These are phyloP conservation scores for Yarrowia sp. DNA, from an alignment of 805 yeast genomes.

Conservation along the genomic window DNA sequence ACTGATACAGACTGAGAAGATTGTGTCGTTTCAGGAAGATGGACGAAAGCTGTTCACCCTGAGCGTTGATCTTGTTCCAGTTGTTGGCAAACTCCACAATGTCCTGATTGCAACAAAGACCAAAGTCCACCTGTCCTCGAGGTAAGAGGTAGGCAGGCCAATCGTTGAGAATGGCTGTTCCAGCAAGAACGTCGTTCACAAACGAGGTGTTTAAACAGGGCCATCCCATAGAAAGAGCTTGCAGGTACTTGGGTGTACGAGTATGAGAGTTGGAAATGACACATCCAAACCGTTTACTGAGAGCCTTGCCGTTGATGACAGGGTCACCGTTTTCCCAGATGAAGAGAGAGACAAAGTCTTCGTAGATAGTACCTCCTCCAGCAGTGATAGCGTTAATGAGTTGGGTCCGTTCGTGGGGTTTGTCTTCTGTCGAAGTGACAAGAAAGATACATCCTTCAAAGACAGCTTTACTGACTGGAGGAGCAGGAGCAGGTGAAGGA, in stretches of 20 bases:
- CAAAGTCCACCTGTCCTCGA: constrained; percentile 18
- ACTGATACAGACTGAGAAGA: constrained; percentile 11
- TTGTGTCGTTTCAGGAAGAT: constrained; percentile 16
- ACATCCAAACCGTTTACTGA: constrained; percentile 15
- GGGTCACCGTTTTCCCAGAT: constrained; percentile 21
- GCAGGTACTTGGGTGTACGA: constrained; percentile 28
- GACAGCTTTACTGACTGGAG: constrained; percentile 9
- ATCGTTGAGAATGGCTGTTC: constrained; percentile 21
- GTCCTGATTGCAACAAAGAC: constrained; percentile 25
- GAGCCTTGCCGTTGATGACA: not conserved
- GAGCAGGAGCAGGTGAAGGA: not conserved
- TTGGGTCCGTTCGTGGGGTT: not conserved
- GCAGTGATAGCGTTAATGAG: constrained; percentile 12
- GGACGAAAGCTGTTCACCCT: not conserved
- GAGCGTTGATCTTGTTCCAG: constrained; percentile 2
- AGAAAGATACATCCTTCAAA: constrained; percentile 31
- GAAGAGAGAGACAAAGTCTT: constrained; percentile 28
- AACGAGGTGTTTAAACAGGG: constrained; percentile 23
- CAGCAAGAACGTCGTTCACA: constrained; percentile 19
- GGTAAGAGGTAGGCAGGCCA: constrained; percentile 19
- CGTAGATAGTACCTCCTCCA: constrained; percentile 21
- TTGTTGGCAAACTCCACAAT: constrained; percentile 17
- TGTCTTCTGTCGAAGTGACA: constrained; percentile 9
- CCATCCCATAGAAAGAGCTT: constrained; percentile 35
- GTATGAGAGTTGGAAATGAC: constrained; percentile 31